phyloP scores from a whole-genome alignment of 2,329 filamentous ascomycete species.

The Xylariales sp. region DNA sequence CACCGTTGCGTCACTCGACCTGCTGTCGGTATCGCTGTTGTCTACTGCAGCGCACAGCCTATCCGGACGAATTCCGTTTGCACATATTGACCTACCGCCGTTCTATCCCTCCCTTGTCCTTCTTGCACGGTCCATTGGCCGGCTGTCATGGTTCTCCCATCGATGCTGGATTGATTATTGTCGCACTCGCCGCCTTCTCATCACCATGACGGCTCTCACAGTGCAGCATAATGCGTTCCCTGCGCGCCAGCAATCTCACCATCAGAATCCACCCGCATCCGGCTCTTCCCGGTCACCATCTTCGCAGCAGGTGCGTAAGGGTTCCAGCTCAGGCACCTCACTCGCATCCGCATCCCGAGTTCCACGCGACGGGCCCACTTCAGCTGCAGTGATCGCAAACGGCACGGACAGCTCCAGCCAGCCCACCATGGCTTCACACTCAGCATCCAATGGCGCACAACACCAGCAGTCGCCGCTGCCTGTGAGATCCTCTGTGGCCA shows the following conservation, averaged over 20 bases:
- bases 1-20: too few species aligned
- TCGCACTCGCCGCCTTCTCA: too few species aligned
- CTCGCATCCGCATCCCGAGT: conserved; percentile 3
- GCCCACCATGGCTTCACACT: conserved; percentile 5
- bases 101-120: too few species aligned
- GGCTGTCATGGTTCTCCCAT: too few species aligned
- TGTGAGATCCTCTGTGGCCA: conserved; percentile 1
- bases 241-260: conserved; percentile 12
- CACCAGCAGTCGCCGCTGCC: conserved; percentile 3
- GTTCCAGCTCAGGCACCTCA: neutral
- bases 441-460: conserved; percentile 2
- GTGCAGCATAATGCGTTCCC: conserved; percentile 18
- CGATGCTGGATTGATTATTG: too few species aligned
- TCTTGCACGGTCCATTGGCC: too few species aligned
- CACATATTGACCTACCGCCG: too few species aligned
- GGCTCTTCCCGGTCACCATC: conserved; percentile 9
- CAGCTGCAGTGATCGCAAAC: conserved; percentile 6
- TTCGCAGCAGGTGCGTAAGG: conserved; percentile 5
- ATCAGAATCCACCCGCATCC: conserved; percentile 12
- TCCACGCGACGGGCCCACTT: conserved; percentile 4
- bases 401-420: conserved; percentile 8
- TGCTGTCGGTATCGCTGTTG: too few species aligned
- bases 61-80: too few species aligned
- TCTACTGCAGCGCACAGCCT: too few species aligned
- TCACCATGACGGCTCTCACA: conserved; percentile 22